Base-by-base conservation (phyloP, 129 eudicot genomes). In the Apium graveolens region DNA sequence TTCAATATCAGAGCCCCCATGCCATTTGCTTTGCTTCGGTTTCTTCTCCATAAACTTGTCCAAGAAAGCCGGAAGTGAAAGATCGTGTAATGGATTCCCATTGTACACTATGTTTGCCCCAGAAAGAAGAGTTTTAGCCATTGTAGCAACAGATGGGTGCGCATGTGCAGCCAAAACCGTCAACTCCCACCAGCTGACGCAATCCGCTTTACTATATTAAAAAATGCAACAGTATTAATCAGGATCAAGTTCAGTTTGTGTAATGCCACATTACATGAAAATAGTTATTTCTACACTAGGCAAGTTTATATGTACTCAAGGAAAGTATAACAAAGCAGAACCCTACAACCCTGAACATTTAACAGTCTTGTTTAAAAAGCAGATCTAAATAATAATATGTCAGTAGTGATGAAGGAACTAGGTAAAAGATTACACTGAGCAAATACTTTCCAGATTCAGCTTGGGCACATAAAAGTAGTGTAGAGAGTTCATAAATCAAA, bases 11-110 rank as follows among this genome's bases (percentile, higher is more conserved):
- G 99, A 96, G 34, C 95, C 97, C 74, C 99, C 99, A 68, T 92
- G 97, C 99, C 99, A 96, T 69, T 92, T 86, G 82, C 85, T 85
- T 78, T 85, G 94, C 83, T 90, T 96, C 11, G 99, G 96, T 85
- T 92, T 96, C 89, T 96, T 96, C 88, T 96, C 99, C 97, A 90
- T 90, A 79, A 96, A 90, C 86, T 96, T 96, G 87, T 96, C 97
- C 82, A 96, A 85, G 85, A 96, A 96, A 60, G 97, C 76, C 37
- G 83, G 78, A 17, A 96, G 95, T 11, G 99, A 88, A 68, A 96
- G 96, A 77, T 96, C 99, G 35, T 79, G 78, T 13, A 96, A 77
- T 8, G 99, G 99, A 83, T 96, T 96, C 7, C 99, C 99, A 41
- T 90, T 89, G 80, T 96, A 96, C 74, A 92, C 93, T 73, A 96